phyloP scores from a whole-genome alignment of 805 yeast species.

The Clavispora vitiphila region DNA sequence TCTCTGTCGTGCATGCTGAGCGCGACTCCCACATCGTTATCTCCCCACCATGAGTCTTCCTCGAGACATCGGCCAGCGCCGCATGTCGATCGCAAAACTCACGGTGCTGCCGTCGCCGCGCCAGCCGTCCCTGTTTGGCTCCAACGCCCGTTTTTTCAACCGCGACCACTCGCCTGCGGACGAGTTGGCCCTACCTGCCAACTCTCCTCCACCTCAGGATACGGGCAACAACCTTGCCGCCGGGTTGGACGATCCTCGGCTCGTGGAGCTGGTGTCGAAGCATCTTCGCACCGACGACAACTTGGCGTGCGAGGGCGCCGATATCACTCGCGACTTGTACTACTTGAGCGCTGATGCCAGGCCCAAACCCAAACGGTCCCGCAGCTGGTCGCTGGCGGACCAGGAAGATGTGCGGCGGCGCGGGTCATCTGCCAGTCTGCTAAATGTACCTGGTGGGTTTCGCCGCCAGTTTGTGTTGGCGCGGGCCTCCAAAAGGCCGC shows the following conservation, averaged over 20 bases:
- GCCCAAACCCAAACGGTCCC: constrained; percentile 9
- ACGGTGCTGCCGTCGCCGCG: constrained; percentile 11
- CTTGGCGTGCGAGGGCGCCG: constrained; percentile 15
- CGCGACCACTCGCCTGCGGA: constrained; percentile 7
- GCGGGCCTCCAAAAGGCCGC: constrained; percentile 16
- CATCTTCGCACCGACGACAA: constrained; percentile 10
- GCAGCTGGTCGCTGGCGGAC: constrained; percentile 13
- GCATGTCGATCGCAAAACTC: constrained; percentile 14
- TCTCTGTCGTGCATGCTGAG: no score
- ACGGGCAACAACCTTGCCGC: background rate
- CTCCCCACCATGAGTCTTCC: constrained; percentile 14
- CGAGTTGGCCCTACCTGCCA: constrained; percentile 1
- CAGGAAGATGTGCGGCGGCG: constrained; percentile 30
- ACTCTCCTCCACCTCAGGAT: background rate
- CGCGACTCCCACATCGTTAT: no score
- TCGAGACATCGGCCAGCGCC: constrained; percentile 8
- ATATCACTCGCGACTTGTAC: constrained; percentile 15
- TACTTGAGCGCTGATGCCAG: constrained; percentile 4
- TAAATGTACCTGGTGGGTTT: constrained; percentile 80
- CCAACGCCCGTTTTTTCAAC: constrained; percentile 9
- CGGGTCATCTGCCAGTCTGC: constrained; percentile 59
- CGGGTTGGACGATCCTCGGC: constrained; percentile 3
- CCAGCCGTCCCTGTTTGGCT: constrained; percentile 10
- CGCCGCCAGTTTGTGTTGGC: constrained; percentile 59
- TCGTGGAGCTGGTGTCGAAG: constrained; percentile 11